Evolutionary conservation across 345 rosid genomes (phyloP), one percentile per base, ranked within the genome.

Genomic region (Barbarea vulgaris): DNA sequence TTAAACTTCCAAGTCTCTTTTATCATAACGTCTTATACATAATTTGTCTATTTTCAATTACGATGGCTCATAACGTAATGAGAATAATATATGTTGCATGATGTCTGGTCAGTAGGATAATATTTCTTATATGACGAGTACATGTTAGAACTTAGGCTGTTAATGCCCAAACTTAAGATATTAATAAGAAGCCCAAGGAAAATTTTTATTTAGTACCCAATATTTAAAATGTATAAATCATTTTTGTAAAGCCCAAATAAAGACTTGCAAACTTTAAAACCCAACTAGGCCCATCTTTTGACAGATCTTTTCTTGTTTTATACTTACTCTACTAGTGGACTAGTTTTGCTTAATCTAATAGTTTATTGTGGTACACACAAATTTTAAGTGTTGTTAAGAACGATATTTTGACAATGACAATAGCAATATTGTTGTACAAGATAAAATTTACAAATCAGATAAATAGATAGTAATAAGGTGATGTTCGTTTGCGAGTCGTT

Each of bases 21-120:
- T 22, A 8, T 30, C 3, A 17, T 55, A 60, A 60, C 70, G 31
- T 64, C 52, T 52, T 33, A 37, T n/a, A 52, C 46, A 21, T 63
- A 14, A 24, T 54, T 74, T 52, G 63, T 73, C 54, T 62, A 37
- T 9, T 52, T 18, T 64, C 37, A 11, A 24, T n/a, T 64, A 28
- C 34, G 70, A 53, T 53, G 70, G 34, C 76, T 71, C 36, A 17
- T 59, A 5, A 30, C 21, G n/a, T 25, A 27, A 7, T 19, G 30
- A 68, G n/a, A 25, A 25, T 46, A 1, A 6, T 7, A 15, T 25
- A 68, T 15, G 36, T 7, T 39, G 39, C 22, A 10, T 47, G 15
- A 17, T 17, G 15, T 9, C 5, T 50, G 54, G 54, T 50, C 13
- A 50, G 25, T 19, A 50, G 13, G 22, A 48, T 48, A 48, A 19